Evolutionary conservation across 352 stramenopile species (phyloP).

Genomic region (Pythium vanterpoolii): DNA sequence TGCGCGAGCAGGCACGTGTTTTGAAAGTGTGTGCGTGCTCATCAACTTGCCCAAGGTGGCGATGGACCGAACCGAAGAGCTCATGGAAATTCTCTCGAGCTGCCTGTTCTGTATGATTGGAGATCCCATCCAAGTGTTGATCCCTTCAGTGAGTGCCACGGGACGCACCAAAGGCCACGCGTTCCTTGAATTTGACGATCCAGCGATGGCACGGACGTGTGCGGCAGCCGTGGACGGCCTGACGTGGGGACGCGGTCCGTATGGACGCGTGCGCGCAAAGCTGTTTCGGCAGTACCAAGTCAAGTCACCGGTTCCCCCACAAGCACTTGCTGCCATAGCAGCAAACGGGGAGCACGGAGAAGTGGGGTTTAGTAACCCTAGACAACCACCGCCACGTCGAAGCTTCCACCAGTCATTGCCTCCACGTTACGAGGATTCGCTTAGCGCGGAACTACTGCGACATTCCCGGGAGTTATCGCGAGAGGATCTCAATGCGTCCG

Average conservation of each 20-base stretch:
- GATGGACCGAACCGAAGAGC: slow-evolving; percentile 63
- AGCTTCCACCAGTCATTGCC: not conserved
- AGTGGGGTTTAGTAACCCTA: not conserved
- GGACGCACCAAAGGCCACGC: slow-evolving; percentile 72
- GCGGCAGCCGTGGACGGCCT: slow-evolving; percentile 63
- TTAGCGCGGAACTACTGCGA: slow-evolving; percentile 8
- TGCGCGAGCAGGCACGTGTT: slow-evolving; percentile 68
- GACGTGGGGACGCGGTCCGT: slow-evolving; percentile 61
- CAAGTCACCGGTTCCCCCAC: slow-evolving; percentile 33
- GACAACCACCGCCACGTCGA: not conserved
- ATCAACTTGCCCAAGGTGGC: slow-evolving; percentile 78
- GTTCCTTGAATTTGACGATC: slow-evolving; percentile 83
- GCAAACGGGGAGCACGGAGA: not conserved
- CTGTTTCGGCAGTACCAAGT: slow-evolving; percentile 83
- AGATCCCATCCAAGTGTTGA: slow-evolving; percentile 80
- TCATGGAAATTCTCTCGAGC: slow-evolving; percentile 73
- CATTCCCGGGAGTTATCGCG: slow-evolving; percentile 19
- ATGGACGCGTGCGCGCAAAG: slow-evolving; percentile 59
- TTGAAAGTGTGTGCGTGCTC: slow-evolving; percentile 81
- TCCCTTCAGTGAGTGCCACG: slow-evolving; percentile 58
- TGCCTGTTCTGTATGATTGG: slow-evolving; percentile 78
- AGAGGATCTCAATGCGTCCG: slow-evolving; percentile 25
- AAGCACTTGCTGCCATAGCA: not conserved
- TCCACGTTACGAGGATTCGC: slow-evolving; percentile 4
- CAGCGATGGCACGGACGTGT: slow-evolving; percentile 48